Conservation (phyloP, 192 early-diverging fungal genomes). For the Podila horticola region DNA sequence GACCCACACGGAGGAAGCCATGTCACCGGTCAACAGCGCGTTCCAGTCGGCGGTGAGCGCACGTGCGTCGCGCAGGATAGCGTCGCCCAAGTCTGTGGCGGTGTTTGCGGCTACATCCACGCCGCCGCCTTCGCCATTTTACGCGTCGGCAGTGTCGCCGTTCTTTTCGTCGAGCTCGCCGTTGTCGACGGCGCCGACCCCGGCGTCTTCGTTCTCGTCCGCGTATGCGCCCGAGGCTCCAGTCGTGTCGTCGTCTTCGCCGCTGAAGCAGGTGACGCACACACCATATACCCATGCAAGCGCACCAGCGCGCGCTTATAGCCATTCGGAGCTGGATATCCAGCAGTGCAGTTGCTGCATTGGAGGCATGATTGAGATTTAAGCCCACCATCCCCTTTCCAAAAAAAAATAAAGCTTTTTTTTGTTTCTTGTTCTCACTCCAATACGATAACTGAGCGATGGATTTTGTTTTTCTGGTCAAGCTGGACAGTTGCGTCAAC, state of each 20-base stretch:
- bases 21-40: not conserved
- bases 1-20: not conserved
- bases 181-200: no score
- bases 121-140: not conserved
- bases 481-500: no score
- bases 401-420: not conserved
- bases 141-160: not conserved
- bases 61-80: not conserved
- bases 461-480: no score
- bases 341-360: conserved; percentile 47
- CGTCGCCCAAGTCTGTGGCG: not conserved
- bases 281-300: not conserved
- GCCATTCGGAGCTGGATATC: conserved; percentile 16
- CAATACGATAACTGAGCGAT: no score
- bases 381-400: not conserved
- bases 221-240: not conserved
- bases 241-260: no score
- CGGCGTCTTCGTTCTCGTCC: not conserved
- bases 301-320: not conserved
- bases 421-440: no score
- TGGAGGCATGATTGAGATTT: conserved; percentile 31
- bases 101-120: not conserved
- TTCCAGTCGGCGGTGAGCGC: not conserved
- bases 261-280: no score
- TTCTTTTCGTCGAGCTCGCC: not conserved